phyloP scores from a whole-genome alignment of 192 early-diverging fungal genomes.

The Coemansia sp. region DNA sequence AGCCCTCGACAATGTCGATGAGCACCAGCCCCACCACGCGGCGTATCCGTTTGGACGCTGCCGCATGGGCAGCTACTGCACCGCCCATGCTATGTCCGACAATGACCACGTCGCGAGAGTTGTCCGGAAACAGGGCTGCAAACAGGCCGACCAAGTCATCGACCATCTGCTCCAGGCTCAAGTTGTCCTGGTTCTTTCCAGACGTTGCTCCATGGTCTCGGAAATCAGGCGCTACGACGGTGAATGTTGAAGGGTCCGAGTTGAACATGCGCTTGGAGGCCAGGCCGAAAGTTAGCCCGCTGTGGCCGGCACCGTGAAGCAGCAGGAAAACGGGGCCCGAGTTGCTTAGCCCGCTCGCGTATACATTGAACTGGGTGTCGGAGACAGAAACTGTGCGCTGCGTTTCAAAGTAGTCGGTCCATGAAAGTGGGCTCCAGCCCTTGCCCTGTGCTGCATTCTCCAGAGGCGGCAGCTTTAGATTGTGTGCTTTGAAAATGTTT shows the following conservation, averaged over 20 bases:
- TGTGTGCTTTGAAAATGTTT: background rate
- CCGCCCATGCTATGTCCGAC: slow-evolving; percentile 89
- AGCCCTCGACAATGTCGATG: slow-evolving; percentile 79
- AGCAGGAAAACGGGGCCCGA: slow-evolving; percentile 66
- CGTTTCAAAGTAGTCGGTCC: slow-evolving; percentile 60
- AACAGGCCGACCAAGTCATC: slow-evolving; percentile 59
- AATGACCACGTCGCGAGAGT: slow-evolving; percentile 58
- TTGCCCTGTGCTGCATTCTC: background rate
- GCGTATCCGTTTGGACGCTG: slow-evolving; percentile 48
- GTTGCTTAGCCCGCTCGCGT: slow-evolving; percentile 22
- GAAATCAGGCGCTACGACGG: slow-evolving; percentile 64
- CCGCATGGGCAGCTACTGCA: slow-evolving; percentile 59
- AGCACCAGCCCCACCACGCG: slow-evolving; percentile 64
- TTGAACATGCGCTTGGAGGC: slow-evolving; percentile 53
- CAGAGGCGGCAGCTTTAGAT: background rate
- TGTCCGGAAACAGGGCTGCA: slow-evolving; percentile 46
- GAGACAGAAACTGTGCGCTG: slow-evolving; percentile 29
- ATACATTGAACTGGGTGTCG: slow-evolving; percentile 52
- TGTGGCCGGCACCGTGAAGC: slow-evolving; percentile 80
- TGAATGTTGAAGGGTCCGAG: slow-evolving; percentile 19
- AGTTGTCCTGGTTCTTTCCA: slow-evolving; percentile 50
- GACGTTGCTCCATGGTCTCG: slow-evolving; percentile 67
- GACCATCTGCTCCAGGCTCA: slow-evolving; percentile 58
- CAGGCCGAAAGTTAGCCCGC: slow-evolving; percentile 67
- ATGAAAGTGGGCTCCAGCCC: slow-evolving; percentile 40